These are phyloP conservation scores for Scheffersomyces stambukii DNA, from an alignment of 1,139 yeast genomes.

Conservation along the genomic window DNA sequence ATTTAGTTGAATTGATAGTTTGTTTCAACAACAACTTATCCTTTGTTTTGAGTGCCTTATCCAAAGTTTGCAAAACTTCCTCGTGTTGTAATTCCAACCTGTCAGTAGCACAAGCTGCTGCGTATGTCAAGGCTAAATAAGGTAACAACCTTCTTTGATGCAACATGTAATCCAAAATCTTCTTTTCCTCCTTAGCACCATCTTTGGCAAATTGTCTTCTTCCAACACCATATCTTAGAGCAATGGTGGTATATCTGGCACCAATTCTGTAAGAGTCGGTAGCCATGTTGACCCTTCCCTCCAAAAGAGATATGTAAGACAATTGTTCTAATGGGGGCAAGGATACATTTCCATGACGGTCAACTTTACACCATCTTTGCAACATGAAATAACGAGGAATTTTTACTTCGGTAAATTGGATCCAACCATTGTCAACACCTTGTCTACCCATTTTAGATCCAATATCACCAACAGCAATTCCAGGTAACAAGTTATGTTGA, in stretches of 20 bases:
- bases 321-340: slow-evolving; percentile 83
- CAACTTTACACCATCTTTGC: slow-evolving; percentile 74
- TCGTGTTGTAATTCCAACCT: slow-evolving; percentile 56
- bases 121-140: slow-evolving; percentile 72
- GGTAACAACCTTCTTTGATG: slow-evolving; percentile 88
- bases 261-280: slow-evolving; percentile 77
- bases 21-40: slow-evolving; percentile 37
- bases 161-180: slow-evolving; percentile 75
- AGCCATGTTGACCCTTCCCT: slow-evolving; percentile 90
- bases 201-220: slow-evolving; percentile 74
- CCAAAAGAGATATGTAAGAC: slow-evolving; percentile 80
- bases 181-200: slow-evolving; percentile 44
- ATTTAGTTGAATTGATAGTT: slow-evolving; percentile 65
- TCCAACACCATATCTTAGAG: slow-evolving; percentile 83
- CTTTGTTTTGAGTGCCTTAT: slow-evolving; percentile 45
- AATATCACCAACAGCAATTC: slow-evolving; percentile 82
- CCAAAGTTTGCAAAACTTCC: slow-evolving; percentile 51
- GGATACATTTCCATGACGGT: slow-evolving; percentile 62
- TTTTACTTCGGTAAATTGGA: slow-evolving; percentile 76
- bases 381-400: slow-evolving; percentile 84
- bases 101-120: slow-evolving; percentile 70
- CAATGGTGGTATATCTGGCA: slow-evolving; percentile 77
- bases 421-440: slow-evolving; percentile 92
- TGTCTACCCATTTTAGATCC: slow-evolving; percentile 93
- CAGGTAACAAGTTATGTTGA: slow-evolving; percentile 67